Conservation (phyloP, 2,329 filamentous ascomycete genomes). For the Talaromyces sp. region DNA sequence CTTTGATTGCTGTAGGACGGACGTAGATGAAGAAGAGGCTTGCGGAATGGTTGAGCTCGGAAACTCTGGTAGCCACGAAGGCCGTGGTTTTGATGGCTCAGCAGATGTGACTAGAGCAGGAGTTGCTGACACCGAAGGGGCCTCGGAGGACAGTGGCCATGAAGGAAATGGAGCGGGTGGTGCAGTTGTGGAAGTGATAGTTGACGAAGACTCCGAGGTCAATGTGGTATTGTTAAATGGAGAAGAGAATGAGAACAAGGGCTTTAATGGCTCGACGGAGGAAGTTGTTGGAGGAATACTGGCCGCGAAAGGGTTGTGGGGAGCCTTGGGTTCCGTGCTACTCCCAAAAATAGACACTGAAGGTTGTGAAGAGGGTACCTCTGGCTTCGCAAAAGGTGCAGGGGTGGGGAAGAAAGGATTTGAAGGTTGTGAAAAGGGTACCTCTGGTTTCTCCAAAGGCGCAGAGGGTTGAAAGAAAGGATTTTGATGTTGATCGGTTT, state of each 20-base stretch:
- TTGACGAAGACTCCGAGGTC: neutral
- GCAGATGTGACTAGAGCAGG: neutral
- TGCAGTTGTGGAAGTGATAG: neutral
- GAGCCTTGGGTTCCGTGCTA: neutral
- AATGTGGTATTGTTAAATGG: neutral
- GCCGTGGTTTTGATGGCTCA: neutral
- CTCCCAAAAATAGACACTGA: neutral
- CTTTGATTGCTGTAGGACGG: neutral
- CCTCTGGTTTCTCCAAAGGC: conserved; percentile 2
- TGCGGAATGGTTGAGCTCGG: neutral
- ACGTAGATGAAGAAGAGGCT: neutral
- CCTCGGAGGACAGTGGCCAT: neutral
- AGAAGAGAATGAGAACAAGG: neutral
- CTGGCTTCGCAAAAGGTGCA: conserved; percentile 7
- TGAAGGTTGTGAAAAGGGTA: neutral
- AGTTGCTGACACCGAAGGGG: neutral
- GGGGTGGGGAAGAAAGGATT: conserved; percentile 8
- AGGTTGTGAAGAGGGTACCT: neutral
- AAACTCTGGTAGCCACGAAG: conserved; percentile 6
- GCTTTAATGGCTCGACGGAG: neutral
- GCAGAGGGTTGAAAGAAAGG: conserved; percentile 11
- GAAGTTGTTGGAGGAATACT: neutral
- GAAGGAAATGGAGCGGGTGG: conserved; percentile 1
- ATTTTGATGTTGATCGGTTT: neutral
- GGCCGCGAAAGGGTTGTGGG: conserved; percentile 4